Evolutionary conservation across 2,329 filamentous ascomycete genomes (phyloP).

Genomic region (Fusarium sp.): DNA sequence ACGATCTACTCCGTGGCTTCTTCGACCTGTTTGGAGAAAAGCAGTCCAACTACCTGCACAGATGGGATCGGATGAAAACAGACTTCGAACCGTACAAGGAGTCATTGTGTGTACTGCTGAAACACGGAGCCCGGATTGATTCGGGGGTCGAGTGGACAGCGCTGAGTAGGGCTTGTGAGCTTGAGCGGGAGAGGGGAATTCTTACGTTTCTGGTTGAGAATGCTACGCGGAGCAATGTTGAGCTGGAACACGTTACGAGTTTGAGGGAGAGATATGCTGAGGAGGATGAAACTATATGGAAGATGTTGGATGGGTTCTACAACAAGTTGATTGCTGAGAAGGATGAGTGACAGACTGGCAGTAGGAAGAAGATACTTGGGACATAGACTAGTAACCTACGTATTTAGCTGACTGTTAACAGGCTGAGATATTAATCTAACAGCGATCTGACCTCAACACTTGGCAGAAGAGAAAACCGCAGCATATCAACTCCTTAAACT

Average conservation of each 20-base stretch:
- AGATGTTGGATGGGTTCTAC: background rate
- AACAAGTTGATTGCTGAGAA: background rate
- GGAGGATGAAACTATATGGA: background rate
- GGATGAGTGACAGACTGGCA: rapidly evolving
- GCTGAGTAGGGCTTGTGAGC: background rate
- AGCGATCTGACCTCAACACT: too few species aligned
- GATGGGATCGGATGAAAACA: background rate
- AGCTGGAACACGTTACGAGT: background rate
- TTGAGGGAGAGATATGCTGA: background rate
- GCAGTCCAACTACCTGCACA: rapidly evolving
- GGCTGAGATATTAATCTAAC: too few species aligned
- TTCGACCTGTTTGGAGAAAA: background rate
- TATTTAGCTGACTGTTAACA: too few species aligned
- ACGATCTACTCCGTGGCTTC: background rate
- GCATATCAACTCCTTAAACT: background rate
- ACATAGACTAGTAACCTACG: too few species aligned
- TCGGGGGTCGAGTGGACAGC: background rate
- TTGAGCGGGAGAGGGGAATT: background rate
- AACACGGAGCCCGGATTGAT: background rate
- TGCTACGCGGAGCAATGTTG: background rate
- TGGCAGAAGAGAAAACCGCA: too few species aligned
- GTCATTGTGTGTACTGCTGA: background rate
- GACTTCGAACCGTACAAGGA: background rate
- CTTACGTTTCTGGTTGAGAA: background rate
- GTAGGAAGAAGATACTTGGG: rapidly evolving